Conservation (phyloP, 257 asterid genomes). For the Primulina tabacum region DNA sequence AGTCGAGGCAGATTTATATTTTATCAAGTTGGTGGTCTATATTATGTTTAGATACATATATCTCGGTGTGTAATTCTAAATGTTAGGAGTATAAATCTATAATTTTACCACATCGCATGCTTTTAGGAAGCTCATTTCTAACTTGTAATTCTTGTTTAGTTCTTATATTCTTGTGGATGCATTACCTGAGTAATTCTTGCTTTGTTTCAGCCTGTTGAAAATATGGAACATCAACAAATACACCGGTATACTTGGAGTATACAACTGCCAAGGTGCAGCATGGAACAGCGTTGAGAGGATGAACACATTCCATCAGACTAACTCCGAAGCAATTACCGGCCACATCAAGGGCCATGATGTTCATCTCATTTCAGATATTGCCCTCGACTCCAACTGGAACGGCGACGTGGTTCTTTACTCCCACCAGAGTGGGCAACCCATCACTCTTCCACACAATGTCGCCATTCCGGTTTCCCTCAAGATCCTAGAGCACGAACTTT, state of each 20-base stretch:
- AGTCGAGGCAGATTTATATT: too few species aligned
- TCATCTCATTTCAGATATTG: conserved; percentile 63
- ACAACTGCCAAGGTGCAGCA: conserved; percentile 95
- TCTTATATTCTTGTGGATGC: background rate
- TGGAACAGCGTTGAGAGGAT: conserved; percentile 69
- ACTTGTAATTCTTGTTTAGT: background rate
- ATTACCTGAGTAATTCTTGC: conserved; percentile 21
- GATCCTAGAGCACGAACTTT: conserved; percentile 73
- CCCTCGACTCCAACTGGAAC: conserved; percentile 50
- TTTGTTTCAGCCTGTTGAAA: conserved; percentile 59
- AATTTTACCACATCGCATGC: background rate
- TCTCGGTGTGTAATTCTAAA: background rate
- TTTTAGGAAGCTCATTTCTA: background rate
- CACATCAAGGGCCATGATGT: conserved; percentile 64
- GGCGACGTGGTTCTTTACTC: conserved; percentile 65
- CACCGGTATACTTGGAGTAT: conserved; percentile 75
- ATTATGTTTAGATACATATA: background rate
- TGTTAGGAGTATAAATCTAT: background rate
- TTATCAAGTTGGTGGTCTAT: background rate
- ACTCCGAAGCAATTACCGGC: conserved; percentile 58
- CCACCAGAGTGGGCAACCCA: conserved; percentile 40
- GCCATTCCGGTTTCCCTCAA: conserved; percentile 68
- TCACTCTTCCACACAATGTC: conserved; percentile 45
- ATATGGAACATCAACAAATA: conserved; percentile 91
- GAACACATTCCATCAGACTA: conserved; percentile 67